A percentile compares a stretch with the other conserved stretches of the same genome.
phyloP scores from a whole-genome alignment of 768 basidiomycete genomes.

The Trametopsis cervina region DNA sequence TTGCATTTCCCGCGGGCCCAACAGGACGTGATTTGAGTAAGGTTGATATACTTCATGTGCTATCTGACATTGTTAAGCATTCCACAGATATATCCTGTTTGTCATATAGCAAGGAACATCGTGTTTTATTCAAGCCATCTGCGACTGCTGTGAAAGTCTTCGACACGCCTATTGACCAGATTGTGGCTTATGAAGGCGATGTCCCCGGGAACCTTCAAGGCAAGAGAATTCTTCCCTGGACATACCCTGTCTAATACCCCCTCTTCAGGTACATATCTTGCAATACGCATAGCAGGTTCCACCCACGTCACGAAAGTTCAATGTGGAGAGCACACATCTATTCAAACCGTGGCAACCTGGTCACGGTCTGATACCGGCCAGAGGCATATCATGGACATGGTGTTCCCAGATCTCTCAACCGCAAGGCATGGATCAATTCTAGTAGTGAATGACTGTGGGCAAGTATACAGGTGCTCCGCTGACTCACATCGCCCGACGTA shows the following conservation, averaged over 20 bases:
- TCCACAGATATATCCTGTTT: slow-evolving; percentile 44
- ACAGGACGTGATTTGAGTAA: slow-evolving; percentile 53
- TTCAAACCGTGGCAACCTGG: slow-evolving; percentile 3
- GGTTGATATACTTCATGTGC: slow-evolving; percentile 17
- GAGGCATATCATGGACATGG: slow-evolving; percentile 14
- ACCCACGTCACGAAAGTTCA: slow-evolving; percentile 2
- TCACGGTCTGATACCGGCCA: slow-evolving; percentile 13
- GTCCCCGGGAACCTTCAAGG: not conserved
- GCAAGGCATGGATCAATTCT: slow-evolving; percentile 22
- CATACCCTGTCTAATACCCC: no score
- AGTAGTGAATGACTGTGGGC: slow-evolving; percentile 44
- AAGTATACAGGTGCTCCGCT: slow-evolving; percentile 41
- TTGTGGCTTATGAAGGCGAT: slow-evolving; percentile 25
- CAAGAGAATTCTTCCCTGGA: no score
- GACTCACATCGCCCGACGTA: slow-evolving; percentile 35
- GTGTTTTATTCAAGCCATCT: slow-evolving; percentile 32
- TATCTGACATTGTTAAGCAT: not conserved
- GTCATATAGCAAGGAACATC: slow-evolving; percentile 19
- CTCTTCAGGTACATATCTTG: not conserved
- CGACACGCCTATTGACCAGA: slow-evolving; percentile 63
- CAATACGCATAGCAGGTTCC: slow-evolving; percentile 16
- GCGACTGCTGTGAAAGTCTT: slow-evolving; percentile 40
- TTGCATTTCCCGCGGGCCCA: slow-evolving; percentile 63
- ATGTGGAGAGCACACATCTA: not conserved
- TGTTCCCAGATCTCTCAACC: slow-evolving; percentile 8